A percentile compares a stretch with the other conserved stretches of the same genome.
Conservation (phyloP, 1,284 basidiomycete species). For the Trichosporon sp. region DNA sequence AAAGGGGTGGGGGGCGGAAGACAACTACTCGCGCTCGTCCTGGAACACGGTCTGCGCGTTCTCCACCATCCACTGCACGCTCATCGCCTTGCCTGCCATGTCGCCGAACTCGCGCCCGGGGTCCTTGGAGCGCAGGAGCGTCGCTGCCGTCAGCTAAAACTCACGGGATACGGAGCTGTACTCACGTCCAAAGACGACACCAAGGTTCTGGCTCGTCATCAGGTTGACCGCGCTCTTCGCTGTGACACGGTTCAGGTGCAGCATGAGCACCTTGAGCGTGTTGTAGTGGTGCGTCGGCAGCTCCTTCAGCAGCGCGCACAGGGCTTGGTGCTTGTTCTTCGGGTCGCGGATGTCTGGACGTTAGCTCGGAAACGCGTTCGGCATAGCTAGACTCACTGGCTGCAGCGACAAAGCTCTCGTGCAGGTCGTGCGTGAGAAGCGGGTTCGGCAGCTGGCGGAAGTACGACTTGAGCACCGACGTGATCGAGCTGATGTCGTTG, state of each 20-base stretch:
- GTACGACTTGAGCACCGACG: conserved; percentile 94
- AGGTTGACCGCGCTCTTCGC: conserved; percentile 69
- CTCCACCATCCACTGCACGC: conserved; percentile 86
- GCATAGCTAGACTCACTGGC: conserved; percentile 52
- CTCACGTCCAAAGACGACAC: conserved; percentile 99
- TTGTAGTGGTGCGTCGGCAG: conserved; percentile 83
- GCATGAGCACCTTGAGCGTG: conserved; percentile 75
- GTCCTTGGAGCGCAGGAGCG: conserved; percentile 83
- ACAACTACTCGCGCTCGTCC: conserved; percentile 10
- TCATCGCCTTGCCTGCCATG: conserved; percentile 80
- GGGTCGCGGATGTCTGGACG: conserved; percentile 59
- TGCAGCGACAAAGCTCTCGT: conserved; percentile 80
- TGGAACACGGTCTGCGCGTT: conserved; percentile 61
- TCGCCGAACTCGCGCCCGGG: conserved; percentile 87
- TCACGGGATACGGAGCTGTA: conserved; percentile 33
- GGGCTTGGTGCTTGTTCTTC: conserved; percentile 58
- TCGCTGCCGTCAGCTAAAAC: conserved; percentile 59
- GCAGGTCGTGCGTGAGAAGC: conserved; percentile 81
- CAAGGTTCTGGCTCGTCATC: conserved; percentile 92
- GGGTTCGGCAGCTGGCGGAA: conserved; percentile 88
- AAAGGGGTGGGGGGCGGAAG: neutral
- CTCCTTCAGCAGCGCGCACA: conserved; percentile 67
- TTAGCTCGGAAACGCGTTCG: conserved; percentile 3
- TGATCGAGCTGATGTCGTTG: conserved; percentile 95
- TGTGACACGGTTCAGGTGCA: conserved; percentile 80